phyloP scores from a whole-genome alignment of 108 stramenopile species.

The Mediolabrus comicus region DNA sequence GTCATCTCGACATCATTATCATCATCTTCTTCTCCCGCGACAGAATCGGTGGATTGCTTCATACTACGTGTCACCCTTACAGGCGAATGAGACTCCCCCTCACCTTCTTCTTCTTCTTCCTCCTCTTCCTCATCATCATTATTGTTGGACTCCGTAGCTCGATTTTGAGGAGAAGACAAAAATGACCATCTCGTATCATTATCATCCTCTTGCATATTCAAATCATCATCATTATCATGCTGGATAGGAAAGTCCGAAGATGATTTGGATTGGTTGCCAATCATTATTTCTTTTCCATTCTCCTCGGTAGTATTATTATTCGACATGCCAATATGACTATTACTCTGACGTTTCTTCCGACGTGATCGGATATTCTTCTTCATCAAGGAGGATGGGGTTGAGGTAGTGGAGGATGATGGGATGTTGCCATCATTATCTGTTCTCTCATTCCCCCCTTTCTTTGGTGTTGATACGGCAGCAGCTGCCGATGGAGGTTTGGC shows the following conservation, averaged over 20 bases:
- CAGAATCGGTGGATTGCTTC: slow-evolving; percentile 42
- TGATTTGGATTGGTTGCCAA: neutral
- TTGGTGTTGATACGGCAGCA: neutral
- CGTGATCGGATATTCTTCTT: slow-evolving; percentile 12
- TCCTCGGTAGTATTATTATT: neutral
- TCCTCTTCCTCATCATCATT: neutral
- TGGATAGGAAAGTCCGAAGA: neutral
- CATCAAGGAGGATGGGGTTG: neutral
- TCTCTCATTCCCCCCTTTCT: neutral
- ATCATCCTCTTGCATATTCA: slow-evolving; percentile 31
- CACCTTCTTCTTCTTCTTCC: neutral
- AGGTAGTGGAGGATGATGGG: neutral
- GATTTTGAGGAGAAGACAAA: slow-evolving; percentile 1
- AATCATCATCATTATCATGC: slow-evolving; percentile 7
- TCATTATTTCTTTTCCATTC: neutral
- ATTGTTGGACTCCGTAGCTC: neutral
- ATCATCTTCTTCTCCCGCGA: neutral
- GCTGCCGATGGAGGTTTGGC: neutral
- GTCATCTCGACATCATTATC: neutral
- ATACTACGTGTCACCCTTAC: slow-evolving; percentile 4
- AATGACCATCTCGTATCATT: slow-evolving; percentile 34
- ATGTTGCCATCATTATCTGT: neutral
- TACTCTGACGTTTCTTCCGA: slow-evolving; percentile 17
- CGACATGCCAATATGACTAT: no score
- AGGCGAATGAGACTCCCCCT: neutral